A percentile compares a stretch with the other conserved stretches of the same genome.
Evolutionary conservation across 1,284 basidiomycete species (phyloP).

Genomic region (Melampsora larici-populina): DNA sequence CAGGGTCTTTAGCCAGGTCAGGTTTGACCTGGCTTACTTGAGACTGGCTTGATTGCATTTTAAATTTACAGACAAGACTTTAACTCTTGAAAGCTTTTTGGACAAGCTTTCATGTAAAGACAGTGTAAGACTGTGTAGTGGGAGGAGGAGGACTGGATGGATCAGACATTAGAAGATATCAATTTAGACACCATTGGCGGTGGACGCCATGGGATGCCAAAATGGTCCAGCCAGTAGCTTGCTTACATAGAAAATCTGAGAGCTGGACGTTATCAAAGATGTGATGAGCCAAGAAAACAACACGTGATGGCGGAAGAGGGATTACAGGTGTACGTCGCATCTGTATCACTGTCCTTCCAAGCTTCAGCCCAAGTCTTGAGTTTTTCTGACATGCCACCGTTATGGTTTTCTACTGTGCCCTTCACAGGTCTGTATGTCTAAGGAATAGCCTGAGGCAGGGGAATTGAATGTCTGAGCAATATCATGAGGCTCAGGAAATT

Average conservation of each 20-base stretch:
- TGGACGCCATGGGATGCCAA: neutral
- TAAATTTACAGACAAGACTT: too few relatives aligned
- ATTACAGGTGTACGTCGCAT: neutral
- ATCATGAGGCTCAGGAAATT: too few relatives aligned
- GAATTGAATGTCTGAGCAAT: neutral
- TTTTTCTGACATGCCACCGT: neutral
- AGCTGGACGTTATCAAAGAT: neutral
- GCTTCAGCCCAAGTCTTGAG: neutral
- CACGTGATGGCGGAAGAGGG: neutral
- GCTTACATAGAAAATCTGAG: neutral
- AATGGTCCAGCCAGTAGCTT: neutral
- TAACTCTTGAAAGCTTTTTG: too few relatives aligned
- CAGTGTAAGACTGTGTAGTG: neutral
- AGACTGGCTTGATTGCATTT: too few relatives aligned
- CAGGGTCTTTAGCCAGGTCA: too few relatives aligned
- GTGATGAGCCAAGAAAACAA: neutral
- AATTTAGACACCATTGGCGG: neutral
- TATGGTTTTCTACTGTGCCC: too few relatives aligned
- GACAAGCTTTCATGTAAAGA: too few relatives aligned
- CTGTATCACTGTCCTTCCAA: slow-evolving; percentile 12
- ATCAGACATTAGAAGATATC: neutral
- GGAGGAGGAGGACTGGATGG: neutral
- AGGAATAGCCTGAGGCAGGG: neutral
- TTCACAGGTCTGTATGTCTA: too few relatives aligned
- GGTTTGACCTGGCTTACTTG: too few relatives aligned